A percentile compares a stretch with the other conserved stretches of the same genome.
Evolutionary conservation across 306 rosid genomes (phyloP).

Genomic region (Inga laurina): DNA sequence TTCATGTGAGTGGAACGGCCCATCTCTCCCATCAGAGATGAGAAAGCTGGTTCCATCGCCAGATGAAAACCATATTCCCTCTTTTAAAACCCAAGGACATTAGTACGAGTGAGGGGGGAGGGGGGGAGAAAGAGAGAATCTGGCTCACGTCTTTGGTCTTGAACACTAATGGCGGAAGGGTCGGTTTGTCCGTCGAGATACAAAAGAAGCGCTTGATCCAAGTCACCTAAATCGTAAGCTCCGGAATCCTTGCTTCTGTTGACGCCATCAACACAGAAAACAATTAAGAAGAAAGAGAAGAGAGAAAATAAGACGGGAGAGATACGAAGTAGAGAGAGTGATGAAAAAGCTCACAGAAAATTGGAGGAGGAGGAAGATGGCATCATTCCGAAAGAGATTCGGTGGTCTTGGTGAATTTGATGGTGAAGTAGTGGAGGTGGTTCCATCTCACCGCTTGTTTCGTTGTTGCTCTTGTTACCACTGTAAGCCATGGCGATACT

Average conservation of each 20-base stretch:
- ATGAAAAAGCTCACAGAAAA: slow-evolving; percentile 53
- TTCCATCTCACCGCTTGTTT: slow-evolving; percentile 35
- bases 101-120: not conserved
- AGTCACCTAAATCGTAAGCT: slow-evolving; percentile 87
- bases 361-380: slow-evolving; percentile 71
- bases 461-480: slow-evolving; percentile 42
- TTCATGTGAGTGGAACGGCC: slow-evolving; percentile 54
- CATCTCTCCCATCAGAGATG: slow-evolving; percentile 37
- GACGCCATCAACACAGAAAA: slow-evolving; percentile 21
- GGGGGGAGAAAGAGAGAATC: not conserved
- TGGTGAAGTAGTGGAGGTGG: slow-evolving; percentile 45
- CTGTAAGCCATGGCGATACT: slow-evolving; percentile 57
- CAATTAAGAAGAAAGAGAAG: not conserved
- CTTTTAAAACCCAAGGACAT: slow-evolving; percentile 30
- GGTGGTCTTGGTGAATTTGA: slow-evolving; percentile 47
- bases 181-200: slow-evolving; percentile 88
- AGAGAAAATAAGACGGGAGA: not conserved
- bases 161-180: slow-evolving; percentile 51
- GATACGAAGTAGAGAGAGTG: not conserved
- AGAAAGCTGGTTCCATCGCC: not conserved
- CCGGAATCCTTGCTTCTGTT: slow-evolving; percentile 71
- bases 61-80: slow-evolving; percentile 4
- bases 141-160: slow-evolving; percentile 76
- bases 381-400: slow-evolving; percentile 66
- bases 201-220: slow-evolving; percentile 91